phyloP scores from a whole-genome alignment of 805 yeast species.

The Candida ortonii region DNA sequence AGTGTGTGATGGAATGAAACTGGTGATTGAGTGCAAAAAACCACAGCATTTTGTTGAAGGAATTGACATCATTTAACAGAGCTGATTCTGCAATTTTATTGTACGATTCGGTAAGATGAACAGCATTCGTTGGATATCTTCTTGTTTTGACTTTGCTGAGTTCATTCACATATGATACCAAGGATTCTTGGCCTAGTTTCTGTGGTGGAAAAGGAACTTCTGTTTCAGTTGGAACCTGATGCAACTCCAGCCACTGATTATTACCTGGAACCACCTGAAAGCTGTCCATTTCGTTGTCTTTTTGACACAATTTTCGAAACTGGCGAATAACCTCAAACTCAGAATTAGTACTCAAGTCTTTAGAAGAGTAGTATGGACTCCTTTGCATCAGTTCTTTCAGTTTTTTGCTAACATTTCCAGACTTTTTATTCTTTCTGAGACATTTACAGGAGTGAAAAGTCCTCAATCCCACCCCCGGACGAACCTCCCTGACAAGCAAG shows the following conservation, averaged over 20 bases:
- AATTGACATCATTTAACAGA: conserved; percentile 5
- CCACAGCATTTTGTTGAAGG: conserved; percentile 20
- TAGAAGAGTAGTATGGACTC: conserved; percentile 9
- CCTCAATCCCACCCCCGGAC: too few species aligned
- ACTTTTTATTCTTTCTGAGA: not conserved
- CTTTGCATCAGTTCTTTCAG: conserved; percentile 1
- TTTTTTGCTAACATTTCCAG: not conserved
- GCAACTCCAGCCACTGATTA: conserved; percentile 5
- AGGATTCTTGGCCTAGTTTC: conserved; percentile 6
- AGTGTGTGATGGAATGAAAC: conserved; percentile 6
- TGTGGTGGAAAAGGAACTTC: conserved; percentile 12
- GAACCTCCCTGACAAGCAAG: too few species aligned
- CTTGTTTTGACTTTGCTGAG: conserved; percentile 13
- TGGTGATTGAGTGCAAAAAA: conserved; percentile 15
- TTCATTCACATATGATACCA: conserved; percentile 9
- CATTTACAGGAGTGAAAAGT: too few species aligned
- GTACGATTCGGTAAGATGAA: conserved; percentile 11
- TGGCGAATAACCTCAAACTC: conserved; percentile 15
- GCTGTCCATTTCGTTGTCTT: conserved; percentile 1
- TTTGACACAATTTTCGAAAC: conserved; percentile 8
- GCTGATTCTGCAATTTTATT: conserved; percentile 14
- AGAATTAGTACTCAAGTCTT: conserved; percentile 8
- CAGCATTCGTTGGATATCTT: conserved; percentile 7
- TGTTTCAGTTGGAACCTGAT: conserved; percentile 6
- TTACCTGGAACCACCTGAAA: too few species aligned